Conservation (phyloP, 2,329 filamentous ascomycete genomes). For the Plectosphaerella cucumerina region DNA sequence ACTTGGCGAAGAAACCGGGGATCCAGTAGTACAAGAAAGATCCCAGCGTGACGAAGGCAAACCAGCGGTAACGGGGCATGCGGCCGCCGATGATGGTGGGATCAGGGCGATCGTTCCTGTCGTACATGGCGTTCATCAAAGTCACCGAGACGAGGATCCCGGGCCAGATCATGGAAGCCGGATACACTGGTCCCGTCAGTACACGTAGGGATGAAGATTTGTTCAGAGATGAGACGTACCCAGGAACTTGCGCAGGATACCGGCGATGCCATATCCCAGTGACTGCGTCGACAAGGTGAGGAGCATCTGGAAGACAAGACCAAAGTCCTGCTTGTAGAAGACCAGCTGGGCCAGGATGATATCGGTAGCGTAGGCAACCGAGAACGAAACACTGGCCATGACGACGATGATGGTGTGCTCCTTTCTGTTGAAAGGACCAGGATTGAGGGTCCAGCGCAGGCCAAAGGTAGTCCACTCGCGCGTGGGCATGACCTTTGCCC, state of each 20-base stretch:
- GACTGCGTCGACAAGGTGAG: slow-evolving; percentile 66
- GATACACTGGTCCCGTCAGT: slow-evolving; percentile 41
- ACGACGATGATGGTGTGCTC: slow-evolving; percentile 66
- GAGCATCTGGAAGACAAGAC: slow-evolving; percentile 61
- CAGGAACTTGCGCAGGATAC: slow-evolving; percentile 61
- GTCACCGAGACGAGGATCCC: slow-evolving; percentile 61
- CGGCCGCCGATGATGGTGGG: slow-evolving; percentile 55
- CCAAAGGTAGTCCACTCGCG: slow-evolving; percentile 49
- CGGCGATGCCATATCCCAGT: slow-evolving; percentile 65
- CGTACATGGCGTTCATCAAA: slow-evolving; percentile 70
- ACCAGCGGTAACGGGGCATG: slow-evolving; percentile 64
- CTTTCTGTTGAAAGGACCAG: slow-evolving; percentile 67
- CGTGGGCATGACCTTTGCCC: slow-evolving; percentile 52
- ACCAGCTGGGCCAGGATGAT: slow-evolving; percentile 67
- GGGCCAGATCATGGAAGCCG: slow-evolving; percentile 73
- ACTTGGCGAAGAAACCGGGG: slow-evolving; percentile 65
- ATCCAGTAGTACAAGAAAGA: slow-evolving; percentile 67
- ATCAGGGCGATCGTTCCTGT: slow-evolving; percentile 46
- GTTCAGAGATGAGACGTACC: slow-evolving; percentile 30
- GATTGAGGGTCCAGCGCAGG: slow-evolving; percentile 54
- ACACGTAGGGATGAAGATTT: background rate
- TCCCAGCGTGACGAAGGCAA: slow-evolving; percentile 50
- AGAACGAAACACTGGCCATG: slow-evolving; percentile 69
- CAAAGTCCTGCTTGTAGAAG: slow-evolving; percentile 69
- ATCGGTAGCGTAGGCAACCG: slow-evolving; percentile 68